Base-by-base conservation (phyloP, 1,284 basidiomycete genomes). In the Ganoderma multipileum region DNA sequence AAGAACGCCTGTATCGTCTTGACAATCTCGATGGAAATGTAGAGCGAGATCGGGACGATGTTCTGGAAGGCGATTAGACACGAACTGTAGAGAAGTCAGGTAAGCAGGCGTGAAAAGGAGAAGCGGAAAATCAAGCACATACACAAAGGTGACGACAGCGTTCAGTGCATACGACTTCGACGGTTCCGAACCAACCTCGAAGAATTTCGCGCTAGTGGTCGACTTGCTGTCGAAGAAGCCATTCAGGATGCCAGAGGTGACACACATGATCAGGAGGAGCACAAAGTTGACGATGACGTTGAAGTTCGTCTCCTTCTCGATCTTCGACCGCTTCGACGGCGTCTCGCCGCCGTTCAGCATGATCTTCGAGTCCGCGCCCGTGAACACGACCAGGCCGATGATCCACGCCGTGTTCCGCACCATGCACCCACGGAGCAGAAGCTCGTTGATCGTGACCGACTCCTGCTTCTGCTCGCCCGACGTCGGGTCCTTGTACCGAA, bases 261-360 rank as follows among this genome's bases (percentile, higher is more conserved):
- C 75, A 80, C 96, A 98, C 84, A 99, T 95, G 54, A 87, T 66
- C 59, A 93, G 79, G 65, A 99, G 84, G 68, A 98, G 82, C 65
- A 88, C 81, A 77, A 99, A 98, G 82, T 99, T 99, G 84, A 97
- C 94, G 65, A 97, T 83, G 73, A 99, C 97, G 78, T 98, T 98
- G 86, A 96, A 97, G 80, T 98, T 98, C n/a, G 97, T 99, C 85
- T 99, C 97, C 82, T 91, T 93, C 83, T 98, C 96, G 77, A 99
- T 98, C 85, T 98, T 98, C 76, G 92, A 94, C 66, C 95, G 92
- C 78, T 99, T 99, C 23, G 94, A 95, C 0, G 95, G 95, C 0
- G 95, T 96, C 20, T 91, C 92, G 30, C 96, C 96, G 47, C 95
- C 95, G 76, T 99, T 99, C 73, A 98, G 83, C 94, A 99, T 97